phyloP scores from a whole-genome alignment of 805 yeast genomes.

The Yarrowia phangngaensis region DNA sequence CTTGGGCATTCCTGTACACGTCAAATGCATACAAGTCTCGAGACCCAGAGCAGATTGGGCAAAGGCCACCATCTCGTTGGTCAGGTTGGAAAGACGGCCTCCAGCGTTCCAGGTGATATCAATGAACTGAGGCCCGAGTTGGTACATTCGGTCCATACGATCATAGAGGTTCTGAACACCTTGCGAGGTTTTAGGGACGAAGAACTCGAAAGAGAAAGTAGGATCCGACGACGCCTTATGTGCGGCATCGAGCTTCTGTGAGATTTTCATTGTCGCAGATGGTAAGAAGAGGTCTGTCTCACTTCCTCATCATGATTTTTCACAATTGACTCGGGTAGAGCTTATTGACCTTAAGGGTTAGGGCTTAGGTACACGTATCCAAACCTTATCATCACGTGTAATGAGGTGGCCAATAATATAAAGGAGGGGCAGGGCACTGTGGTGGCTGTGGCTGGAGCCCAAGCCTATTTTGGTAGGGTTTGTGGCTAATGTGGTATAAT shows the following conservation, averaged over 20 bases:
- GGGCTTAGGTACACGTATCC: no score
- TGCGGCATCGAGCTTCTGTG: constrained; percentile 45
- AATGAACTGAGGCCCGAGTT: constrained; percentile 81
- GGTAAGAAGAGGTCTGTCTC: background rate
- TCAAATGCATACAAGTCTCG: constrained; percentile 96
- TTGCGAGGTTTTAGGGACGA: constrained; percentile 94
- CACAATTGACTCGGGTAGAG: constrained; percentile 13
- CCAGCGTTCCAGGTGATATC: constrained; percentile 99
- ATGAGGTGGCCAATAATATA: constrained; percentile 6
- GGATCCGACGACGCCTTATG: constrained; percentile 44
- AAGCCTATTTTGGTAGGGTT: no score
- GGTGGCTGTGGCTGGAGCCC: no score
- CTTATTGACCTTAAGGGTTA: background rate
- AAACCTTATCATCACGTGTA: constrained; percentile 12
- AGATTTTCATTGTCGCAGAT: constrained; percentile 45
- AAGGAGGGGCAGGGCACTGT: no score
- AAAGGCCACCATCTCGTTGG: constrained; percentile 88
- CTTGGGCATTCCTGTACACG: constrained; percentile 91
- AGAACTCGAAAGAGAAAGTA: constrained; percentile 93
- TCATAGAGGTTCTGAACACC: constrained; percentile 96
- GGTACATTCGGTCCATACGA: constrained; percentile 96
- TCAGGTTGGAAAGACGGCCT: constrained; percentile 74
- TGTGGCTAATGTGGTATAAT: no score
- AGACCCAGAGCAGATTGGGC: constrained; percentile 85
- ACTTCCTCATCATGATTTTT: background rate